phyloP scores from a whole-genome alignment of 1,284 basidiomycete genomes.

The Trichosporon coremiiforme region DNA sequence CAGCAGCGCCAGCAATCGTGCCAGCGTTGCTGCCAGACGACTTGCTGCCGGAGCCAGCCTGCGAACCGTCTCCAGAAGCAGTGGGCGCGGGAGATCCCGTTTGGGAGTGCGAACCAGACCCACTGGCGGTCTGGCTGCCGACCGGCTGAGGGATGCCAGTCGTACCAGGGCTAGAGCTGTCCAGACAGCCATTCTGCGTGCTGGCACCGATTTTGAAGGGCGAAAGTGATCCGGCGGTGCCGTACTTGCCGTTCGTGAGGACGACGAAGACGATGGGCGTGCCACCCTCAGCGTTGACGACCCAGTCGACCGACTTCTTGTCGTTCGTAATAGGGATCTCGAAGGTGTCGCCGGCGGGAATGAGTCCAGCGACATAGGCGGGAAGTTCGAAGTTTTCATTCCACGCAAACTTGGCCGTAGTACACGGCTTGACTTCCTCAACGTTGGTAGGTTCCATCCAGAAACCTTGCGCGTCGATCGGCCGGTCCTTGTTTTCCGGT shows the following conservation, averaged over 20 bases:
- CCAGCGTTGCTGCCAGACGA: not conserved
- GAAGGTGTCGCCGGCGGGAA: conserved; percentile 44
- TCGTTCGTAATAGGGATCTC: conserved; percentile 34
- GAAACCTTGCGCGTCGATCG: conserved; percentile 36
- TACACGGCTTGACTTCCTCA: conserved; percentile 35
- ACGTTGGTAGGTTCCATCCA: conserved; percentile 33
- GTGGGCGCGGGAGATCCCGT: not conserved
- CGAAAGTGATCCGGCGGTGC: conserved; percentile 42
- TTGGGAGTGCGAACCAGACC: not conserved
- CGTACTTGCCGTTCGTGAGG: conserved; percentile 35
- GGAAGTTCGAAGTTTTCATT: conserved; percentile 38
- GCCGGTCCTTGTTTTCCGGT: not conserved
- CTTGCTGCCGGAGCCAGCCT: not conserved
- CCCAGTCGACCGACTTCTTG: conserved; percentile 34
- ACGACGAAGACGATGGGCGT: conserved; percentile 45
- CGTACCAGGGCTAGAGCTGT: conserved; percentile 31
- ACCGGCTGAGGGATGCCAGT: not conserved
- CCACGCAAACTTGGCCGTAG: conserved; percentile 39
- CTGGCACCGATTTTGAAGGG: conserved; percentile 36
- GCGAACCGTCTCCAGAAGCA: not conserved
- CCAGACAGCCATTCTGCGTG: conserved; percentile 39
- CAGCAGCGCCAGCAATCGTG: not conserved
- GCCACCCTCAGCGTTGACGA: conserved; percentile 38
- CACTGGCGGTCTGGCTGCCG: not conserved
- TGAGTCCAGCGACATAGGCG: conserved; percentile 41